Base-by-base conservation (phyloP, 2,329 filamentous ascomycete species). In the Epichloe bromicola region DNA sequence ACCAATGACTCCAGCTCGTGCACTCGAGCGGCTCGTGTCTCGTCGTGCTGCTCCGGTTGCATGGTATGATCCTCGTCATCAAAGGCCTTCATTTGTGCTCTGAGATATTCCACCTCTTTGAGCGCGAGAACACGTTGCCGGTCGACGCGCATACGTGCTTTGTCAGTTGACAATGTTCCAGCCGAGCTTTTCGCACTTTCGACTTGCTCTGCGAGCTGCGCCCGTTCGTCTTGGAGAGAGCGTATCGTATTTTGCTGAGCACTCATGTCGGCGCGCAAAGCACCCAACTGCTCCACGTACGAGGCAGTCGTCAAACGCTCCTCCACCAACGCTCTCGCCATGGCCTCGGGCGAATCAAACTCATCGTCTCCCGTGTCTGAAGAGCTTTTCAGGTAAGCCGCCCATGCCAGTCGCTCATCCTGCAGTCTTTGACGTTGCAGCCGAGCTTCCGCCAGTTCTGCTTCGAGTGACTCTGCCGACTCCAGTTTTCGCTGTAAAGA, bases 21-120 rank as follows among this genome's bases (percentile, higher is more conserved):
- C 17, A 95, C 83, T 20, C 88, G 84, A 55, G 83, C 75, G 0
- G 76, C 72, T 56, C 89, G 91, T 19, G 81, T 76, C 57, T 85
- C 79, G 60, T 98, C 88, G 50, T 86, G 84, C 42, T 79, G 82
- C 36, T 88, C 86, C 0, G 87, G 81, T 51, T 91, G 82, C 70
- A 96, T 86, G 0, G 90, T 90, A 49, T 82, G 80, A 60, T 97
- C 90, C 66, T 98, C 93, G 1, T 81, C 79, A 60, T 97, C 88
- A 54, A 94, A 85, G 0, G 86, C 85, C 68, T 90, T 90, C 50
- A 97, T 76, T 66, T 98, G 93, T 0, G 88, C 91, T 20, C 93
- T 86, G 6, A 98, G 76, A 63, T 95, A 95, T 58, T 96, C 90
- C 0, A 93, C 88, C 64, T 98, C 94, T 63, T 96, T 96, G 23